Evolutionary conservation across 768 basidiomycete species (phyloP), one percentile per base, ranked within the genome.

Genomic region (Neoboletus brunneissimus): DNA sequence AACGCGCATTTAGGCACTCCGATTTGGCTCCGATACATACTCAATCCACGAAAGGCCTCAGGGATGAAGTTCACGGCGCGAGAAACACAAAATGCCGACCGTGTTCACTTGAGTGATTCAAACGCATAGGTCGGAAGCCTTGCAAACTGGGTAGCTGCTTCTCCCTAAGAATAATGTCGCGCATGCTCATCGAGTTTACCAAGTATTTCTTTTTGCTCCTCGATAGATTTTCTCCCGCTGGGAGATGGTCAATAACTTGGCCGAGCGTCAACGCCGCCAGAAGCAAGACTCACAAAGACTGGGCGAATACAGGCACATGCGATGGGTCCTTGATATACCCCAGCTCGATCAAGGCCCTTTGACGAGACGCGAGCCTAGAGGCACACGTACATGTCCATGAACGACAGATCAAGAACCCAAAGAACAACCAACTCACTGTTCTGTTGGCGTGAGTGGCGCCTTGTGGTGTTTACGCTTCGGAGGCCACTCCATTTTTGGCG

Each of bases 391-490:
- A 20, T 47, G 51, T 55, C 46, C 45, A n/a, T 51, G 37, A 55
- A 34, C 11, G 23, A 37, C 4, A 8, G 0, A 34, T 45, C 51
- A 18, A 25, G 16, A 49, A 52, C 44, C 3, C 3, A 47, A 16
- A 13, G n/a, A 22, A 20, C 2, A 10, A 32, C n/a, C 42, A 15
- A 71, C 79, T 56, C 58, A 85, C 87, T 82, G 81, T 58, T 79
- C 74, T 56, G 75, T 74, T 8, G 81, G 79, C 11, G 75, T 81
- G 1, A 67, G 76, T 15, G 73, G 77, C 11, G 71, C 50, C 64
- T 62, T 75, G 69, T 88, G 86, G 56, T 86, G 85, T 52, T 71
- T 79, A 13, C 88, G 76, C 51, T 72, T 75, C 1, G 88, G 88
- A 1, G 88, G 89, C 87, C 88, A 89, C 53, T 77, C 72, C 7